phyloP scores from a whole-genome alignment of 495 filamentous ascomycete species.

The Apodospora peruviana region DNA sequence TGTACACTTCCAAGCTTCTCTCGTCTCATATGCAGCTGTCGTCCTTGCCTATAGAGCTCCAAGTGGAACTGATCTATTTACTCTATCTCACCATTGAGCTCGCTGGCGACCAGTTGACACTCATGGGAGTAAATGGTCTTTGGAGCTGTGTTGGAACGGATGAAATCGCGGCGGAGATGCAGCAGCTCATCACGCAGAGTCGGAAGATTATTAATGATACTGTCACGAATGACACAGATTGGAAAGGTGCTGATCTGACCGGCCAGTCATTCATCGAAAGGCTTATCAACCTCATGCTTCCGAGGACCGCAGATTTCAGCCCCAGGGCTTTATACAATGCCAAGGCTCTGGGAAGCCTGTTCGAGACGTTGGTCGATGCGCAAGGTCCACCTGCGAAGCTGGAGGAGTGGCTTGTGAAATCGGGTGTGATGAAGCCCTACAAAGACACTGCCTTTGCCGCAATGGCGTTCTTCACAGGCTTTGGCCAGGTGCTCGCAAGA shows the following conservation, averaged over 20 bases:
- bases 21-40: constrained; percentile 23
- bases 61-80: constrained; percentile 34
- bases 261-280: constrained; percentile 24
- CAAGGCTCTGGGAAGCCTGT: constrained; percentile 36
- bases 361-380: constrained; percentile 30
- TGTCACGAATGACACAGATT: constrained; percentile 24
- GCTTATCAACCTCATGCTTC: constrained; percentile 31
- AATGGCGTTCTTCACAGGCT: constrained; percentile 48
- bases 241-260: constrained; percentile 24
- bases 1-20: constrained; percentile 58
- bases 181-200: constrained; percentile 55
- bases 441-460: constrained; percentile 42
- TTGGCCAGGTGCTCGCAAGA: constrained; percentile 40
- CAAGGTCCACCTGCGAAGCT: constrained; percentile 33
- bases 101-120: constrained; percentile 38
- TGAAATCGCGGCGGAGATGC: constrained; percentile 53
- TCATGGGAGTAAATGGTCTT: constrained; percentile 24
- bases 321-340: constrained; percentile 43
- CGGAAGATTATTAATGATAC: constrained; percentile 49
- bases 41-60: constrained; percentile 22
- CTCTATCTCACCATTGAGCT: constrained; percentile 36
- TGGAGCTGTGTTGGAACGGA: constrained; percentile 29
- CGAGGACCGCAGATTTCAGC: constrained; percentile 25
- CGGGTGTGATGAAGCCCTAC: constrained; percentile 32
- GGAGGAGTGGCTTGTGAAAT: constrained; percentile 36